Evolutionary conservation across 2,329 filamentous ascomycete species (phyloP), one percentile per base, ranked within the genome.

Genomic region (Xylaria hypoxylon): DNA sequence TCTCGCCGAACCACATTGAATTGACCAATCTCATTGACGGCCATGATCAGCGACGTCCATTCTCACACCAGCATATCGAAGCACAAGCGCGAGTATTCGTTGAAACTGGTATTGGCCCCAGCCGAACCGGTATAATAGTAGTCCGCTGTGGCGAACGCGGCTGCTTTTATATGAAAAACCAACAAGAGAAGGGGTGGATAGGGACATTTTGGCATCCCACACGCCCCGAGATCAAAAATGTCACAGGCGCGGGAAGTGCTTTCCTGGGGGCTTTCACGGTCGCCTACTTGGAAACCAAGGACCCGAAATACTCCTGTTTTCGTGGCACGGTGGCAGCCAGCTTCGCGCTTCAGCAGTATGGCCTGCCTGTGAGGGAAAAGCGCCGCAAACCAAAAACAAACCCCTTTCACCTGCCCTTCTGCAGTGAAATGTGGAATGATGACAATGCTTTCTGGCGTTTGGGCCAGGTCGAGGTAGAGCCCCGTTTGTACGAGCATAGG

Each of bases 231-330:
- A 3, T 56, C 17, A 22, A 45, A 38, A 55, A 67, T 31, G 26
- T 33, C 17, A 59, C 60, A 1, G 64, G 64, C 35, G 24, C 47
- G 1, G 48, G 55, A 24, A 67, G 55, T 17, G 55, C 64, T n/a
- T 67, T 67, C 38, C 38, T 67, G 1, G 65, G 65, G 2, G 65
- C 65, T 6, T 67, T 58, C 50, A 42, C 42, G 2, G 31, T 61
- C 42, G 40, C 24, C n/a, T 33, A 13, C 5, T 1, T 28, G 26
- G 28, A 44, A 3, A 10, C 1, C 2, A 0, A 5, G 4, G 13
- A 42, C 10, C 0, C 55, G 1, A 22, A 17, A 24, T n/a, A 50
- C 5, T 31, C 50, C 33, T 56, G 55, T 47, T 2, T 24, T 6
- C 51, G 22, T 42, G 61, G 61, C 15, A 15, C 48, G 3, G 28